A percentile compares a stretch with the other conserved stretches of the same genome.
Evolutionary conservation across 2,329 filamentous ascomycete species (phyloP).

Genomic region (Herpotrichia juniperi): DNA sequence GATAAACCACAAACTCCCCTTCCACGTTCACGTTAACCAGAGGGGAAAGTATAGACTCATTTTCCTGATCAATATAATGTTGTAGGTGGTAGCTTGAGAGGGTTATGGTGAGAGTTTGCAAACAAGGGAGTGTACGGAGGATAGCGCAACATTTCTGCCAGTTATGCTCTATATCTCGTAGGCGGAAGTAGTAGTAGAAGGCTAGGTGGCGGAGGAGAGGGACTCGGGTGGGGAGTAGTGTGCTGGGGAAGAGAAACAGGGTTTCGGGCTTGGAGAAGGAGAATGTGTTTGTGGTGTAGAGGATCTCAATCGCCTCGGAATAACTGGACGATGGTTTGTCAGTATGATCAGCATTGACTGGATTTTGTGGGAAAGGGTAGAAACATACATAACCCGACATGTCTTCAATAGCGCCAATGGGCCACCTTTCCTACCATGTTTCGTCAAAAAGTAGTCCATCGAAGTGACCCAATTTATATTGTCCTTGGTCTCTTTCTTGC

Average conservation of each 20-base stretch:
- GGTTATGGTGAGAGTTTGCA: too few relatives aligned
- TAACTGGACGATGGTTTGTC: slow-evolving; percentile 5
- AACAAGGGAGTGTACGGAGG: too few relatives aligned
- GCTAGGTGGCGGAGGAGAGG: background rate
- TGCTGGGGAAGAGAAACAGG: background rate
- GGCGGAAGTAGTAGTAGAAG: background rate
- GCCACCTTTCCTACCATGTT: slow-evolving; percentile 1
- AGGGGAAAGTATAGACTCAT: too few relatives aligned
- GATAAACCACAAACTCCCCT: too few relatives aligned
- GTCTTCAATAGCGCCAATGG: slow-evolving; percentile 5
- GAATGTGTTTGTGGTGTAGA: slow-evolving; percentile 13
- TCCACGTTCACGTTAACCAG: too few relatives aligned
- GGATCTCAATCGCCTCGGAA: slow-evolving; percentile 4
- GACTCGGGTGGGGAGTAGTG: background rate
- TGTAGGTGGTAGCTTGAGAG: too few relatives aligned
- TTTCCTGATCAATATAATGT: too few relatives aligned
- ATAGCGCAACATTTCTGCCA: too few relatives aligned
- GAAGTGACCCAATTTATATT: too few relatives aligned
- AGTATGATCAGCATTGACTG: background rate
- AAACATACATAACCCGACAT: slow-evolving; percentile 7
- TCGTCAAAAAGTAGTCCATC: too few relatives aligned
- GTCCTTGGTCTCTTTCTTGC: too few relatives aligned
- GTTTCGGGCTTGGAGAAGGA: background rate
- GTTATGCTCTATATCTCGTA: too few relatives aligned
- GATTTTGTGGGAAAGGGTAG: background rate